These are phyloP conservation scores for Suillus cothurnatus DNA, from an alignment of 768 basidiomycete species.

Conservation along the genomic window DNA sequence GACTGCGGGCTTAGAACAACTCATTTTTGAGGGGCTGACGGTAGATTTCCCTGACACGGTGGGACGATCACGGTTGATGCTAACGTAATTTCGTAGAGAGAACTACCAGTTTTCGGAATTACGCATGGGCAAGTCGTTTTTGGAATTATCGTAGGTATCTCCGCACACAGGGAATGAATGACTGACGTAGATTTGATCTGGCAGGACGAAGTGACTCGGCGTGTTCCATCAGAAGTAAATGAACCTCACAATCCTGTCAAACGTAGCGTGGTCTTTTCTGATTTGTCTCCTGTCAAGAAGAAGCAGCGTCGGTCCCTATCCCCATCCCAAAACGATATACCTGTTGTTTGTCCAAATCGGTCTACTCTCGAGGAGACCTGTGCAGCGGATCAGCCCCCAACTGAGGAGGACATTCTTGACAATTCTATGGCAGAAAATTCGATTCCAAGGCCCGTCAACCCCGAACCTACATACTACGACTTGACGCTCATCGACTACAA, in stretches of 20 bases:
- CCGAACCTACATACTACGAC: constrained; percentile 17
- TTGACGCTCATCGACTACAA: constrained; percentile 69
- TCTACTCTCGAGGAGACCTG: neutral
- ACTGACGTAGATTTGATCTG: constrained; percentile 7
- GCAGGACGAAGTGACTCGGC: constrained; percentile 54
- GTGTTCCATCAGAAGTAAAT: constrained; percentile 9
- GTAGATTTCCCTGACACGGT: constrained; percentile 39
- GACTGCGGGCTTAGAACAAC: constrained; percentile 60
- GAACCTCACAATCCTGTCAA: constrained; percentile 11
- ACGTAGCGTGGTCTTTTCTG: constrained; percentile 21
- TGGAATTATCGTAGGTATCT: constrained; percentile 68
- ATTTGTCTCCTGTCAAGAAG: constrained; percentile 29
- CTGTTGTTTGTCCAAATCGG: neutral
- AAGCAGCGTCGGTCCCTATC: constrained; percentile 26
- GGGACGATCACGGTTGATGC: neutral
- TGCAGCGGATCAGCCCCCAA: neutral
- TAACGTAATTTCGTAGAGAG: constrained; percentile 50
- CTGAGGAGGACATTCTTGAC: neutral
- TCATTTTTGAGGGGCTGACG: constrained; percentile 50
- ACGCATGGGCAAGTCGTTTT: constrained; percentile 63
- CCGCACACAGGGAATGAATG: neutral
- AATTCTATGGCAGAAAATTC: neutral
- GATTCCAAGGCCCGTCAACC: neutral
- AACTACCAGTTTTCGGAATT: constrained; percentile 83
- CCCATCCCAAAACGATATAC: constrained; percentile 21